Evolutionary conservation across 2,329 filamentous ascomycete species (phyloP).

Genomic region (Mycocentrospora acerina): DNA sequence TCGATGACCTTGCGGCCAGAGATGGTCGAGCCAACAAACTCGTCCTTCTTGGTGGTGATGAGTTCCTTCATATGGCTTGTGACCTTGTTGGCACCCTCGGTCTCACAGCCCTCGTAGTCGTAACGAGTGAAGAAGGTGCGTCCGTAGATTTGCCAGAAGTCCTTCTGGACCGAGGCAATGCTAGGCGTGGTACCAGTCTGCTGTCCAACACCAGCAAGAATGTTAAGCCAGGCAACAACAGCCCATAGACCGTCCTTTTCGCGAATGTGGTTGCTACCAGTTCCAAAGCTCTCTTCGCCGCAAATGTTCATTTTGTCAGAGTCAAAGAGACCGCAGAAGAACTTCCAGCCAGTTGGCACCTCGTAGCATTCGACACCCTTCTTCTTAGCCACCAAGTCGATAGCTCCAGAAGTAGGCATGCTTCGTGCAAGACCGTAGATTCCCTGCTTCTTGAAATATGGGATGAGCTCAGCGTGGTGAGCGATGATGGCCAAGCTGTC

Average conservation of each 20-base stretch:
- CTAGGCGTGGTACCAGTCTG: conserved; percentile 79
- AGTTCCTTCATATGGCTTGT: conserved; percentile 77
- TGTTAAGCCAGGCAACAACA: conserved; percentile 96
- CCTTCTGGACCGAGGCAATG: conserved; percentile 93
- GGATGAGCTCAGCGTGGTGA: conserved; percentile 93
- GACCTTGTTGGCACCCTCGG: conserved; percentile 86
- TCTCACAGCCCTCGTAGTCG: conserved; percentile 95
- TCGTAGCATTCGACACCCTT: conserved; percentile 92
- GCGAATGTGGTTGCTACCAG: conserved; percentile 96
- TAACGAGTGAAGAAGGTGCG: conserved; percentile 99
- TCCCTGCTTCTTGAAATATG: conserved; percentile 97
- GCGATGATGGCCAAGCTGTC: conserved; percentile 98
- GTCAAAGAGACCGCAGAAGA: conserved; percentile 94
- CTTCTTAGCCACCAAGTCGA: conserved; percentile 93
- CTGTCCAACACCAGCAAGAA: conserved; percentile 90
- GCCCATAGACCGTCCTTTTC: conserved; percentile 99
- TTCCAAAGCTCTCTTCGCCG: conserved; percentile 97
- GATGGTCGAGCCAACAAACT: conserved; percentile 83
- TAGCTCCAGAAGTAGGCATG: conserved; percentile 95
- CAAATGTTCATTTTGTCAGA: conserved; percentile 99
- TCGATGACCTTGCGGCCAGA: conserved; percentile 81
- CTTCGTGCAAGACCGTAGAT: conserved; percentile 93
- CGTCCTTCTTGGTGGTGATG: conserved; percentile 65
- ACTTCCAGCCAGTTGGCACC: conserved; percentile 98
- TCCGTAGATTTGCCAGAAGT: conserved; percentile 96